A percentile compares a stretch with the other conserved stretches of the same genome.
These are phyloP conservation scores for Skeletonema marinoi DNA, from an alignment of 108 stramenopile species.

Conservation along the genomic window DNA sequence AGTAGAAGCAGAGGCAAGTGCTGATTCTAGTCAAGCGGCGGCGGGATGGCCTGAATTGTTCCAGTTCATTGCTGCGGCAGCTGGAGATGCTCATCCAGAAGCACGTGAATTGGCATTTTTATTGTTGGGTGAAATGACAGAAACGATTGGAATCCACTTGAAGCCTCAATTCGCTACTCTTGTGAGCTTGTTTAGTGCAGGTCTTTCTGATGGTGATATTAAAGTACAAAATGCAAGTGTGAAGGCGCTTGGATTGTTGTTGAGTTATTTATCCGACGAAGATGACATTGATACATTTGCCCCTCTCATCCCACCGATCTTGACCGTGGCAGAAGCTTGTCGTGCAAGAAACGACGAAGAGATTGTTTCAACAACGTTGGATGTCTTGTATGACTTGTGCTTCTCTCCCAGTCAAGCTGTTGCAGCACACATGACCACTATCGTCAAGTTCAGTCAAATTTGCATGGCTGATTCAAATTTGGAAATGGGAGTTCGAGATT, in stretches of 20 bases:
- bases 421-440: conserved; percentile 58
- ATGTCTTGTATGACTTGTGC: conserved; percentile 88
- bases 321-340: conserved; percentile 81
- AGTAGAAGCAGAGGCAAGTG: conserved; percentile 44
- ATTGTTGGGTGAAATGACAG: conserved; percentile 91
- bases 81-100: conserved; percentile 57
- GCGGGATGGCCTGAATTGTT: conserved; percentile 84
- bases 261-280: conserved; percentile 80
- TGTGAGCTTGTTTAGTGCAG: conserved; percentile 75
- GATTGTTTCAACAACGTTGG: conserved; percentile 75
- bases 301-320: conserved; percentile 70
- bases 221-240: conserved; percentile 86
- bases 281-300: conserved; percentile 74
- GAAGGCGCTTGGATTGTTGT: conserved; percentile 80
- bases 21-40: conserved; percentile 44
- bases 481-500: conserved; percentile 87
- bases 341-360: conserved; percentile 77
- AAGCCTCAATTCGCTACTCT: conserved; percentile 78
- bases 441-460: conserved; percentile 68
- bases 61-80: conserved; percentile 77
- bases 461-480: conserved; percentile 71
- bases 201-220: conserved; percentile 60
- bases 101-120: conserved; percentile 94
- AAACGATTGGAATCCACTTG: conserved; percentile 87
- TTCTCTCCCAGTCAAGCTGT: conserved; percentile 67